Conservation (phyloP, 768 basidiomycete species). For the Phylloporus sp. region DNA sequence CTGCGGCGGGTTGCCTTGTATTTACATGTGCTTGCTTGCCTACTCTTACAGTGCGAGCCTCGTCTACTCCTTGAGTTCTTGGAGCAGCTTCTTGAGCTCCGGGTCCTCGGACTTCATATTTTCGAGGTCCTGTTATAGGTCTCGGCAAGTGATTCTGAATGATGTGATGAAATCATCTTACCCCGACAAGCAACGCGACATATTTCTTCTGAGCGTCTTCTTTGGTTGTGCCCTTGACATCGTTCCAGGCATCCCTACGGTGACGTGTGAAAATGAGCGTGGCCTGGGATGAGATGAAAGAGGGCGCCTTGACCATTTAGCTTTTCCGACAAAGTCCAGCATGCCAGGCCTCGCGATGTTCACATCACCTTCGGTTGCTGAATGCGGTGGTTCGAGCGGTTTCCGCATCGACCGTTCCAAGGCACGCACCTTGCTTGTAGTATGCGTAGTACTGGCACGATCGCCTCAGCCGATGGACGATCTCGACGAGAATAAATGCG, state of each 20-base stretch:
- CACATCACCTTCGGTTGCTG: constrained; percentile 72
- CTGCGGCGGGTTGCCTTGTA: neutral
- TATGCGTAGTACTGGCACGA: constrained; percentile 78
- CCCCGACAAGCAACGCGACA: constrained; percentile 68
- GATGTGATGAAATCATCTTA: constrained; percentile 28
- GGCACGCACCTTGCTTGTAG: constrained; percentile 80
- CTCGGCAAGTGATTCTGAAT: neutral
- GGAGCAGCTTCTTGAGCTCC: constrained; percentile 50
- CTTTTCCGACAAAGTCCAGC: constrained; percentile 82
- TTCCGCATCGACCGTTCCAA: neutral
- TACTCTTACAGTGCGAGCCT: neutral
- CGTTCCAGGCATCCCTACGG: constrained; percentile 81
- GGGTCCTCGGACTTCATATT: constrained; percentile 44
- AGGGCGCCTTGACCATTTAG: constrained; percentile 65
- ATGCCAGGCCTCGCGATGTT: constrained; percentile 62
- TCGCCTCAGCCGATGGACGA: constrained; percentile 6
- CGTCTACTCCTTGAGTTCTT: constrained; percentile 50
- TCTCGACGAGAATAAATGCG: constrained; percentile 10
- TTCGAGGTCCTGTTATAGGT: constrained; percentile 49
- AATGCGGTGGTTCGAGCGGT: neutral
- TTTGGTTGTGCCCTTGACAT: constrained; percentile 61
- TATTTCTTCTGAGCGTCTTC: constrained; percentile 73
- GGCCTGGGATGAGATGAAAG: neutral
- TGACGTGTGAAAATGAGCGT: neutral
- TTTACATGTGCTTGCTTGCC: constrained; percentile 5